A percentile compares a stretch with the other conserved stretches of the same genome.
Evolutionary conservation across 768 basidiomycete genomes (phyloP).

Genomic region (Lenzites betulinus): DNA sequence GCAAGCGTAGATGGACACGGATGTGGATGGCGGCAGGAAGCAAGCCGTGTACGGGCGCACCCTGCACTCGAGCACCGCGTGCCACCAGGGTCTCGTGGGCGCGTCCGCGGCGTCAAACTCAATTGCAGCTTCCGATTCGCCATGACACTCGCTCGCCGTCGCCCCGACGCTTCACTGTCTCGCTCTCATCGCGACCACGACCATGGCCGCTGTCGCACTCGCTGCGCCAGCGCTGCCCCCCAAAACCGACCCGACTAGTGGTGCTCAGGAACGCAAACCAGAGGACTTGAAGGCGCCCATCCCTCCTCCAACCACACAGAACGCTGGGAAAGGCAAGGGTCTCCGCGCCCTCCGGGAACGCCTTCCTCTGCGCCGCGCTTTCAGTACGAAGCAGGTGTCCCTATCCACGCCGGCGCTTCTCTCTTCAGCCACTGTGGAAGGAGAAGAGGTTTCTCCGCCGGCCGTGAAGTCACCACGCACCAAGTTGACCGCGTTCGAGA

Average conservation of each 20-base stretch:
- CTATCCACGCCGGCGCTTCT: slow-evolving; percentile 11
- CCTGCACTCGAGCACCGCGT: too few relatives aligned
- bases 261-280: not conserved
- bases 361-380: slow-evolving; percentile 15
- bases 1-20: not conserved
- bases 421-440: not conserved
- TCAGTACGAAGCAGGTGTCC: slow-evolving; percentile 18
- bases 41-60: too few relatives aligned
- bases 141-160: slow-evolving; percentile 1
- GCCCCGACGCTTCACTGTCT: not conserved
- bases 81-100: too few relatives aligned
- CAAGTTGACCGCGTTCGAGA: slow-evolving; percentile 25
- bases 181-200: slow-evolving; percentile 7
- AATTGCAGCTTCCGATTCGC: not conserved
- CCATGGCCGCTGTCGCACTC: not conserved
- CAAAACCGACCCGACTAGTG: not conserved
- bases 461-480: slow-evolving; percentile 1
- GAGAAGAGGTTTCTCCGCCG: not conserved
- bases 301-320: slow-evolving; percentile 4
- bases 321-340: slow-evolving; percentile 12
- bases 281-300: not conserved
- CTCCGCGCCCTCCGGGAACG: slow-evolving; percentile 15
- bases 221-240: not conserved
- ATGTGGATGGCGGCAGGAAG: not conserved
- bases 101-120: not conserved